Evolutionary conservation across 2,329 filamentous ascomycete species (phyloP), one percentile per base, ranked within the genome.

Genomic region (Ceratocystis lukuohia): DNA sequence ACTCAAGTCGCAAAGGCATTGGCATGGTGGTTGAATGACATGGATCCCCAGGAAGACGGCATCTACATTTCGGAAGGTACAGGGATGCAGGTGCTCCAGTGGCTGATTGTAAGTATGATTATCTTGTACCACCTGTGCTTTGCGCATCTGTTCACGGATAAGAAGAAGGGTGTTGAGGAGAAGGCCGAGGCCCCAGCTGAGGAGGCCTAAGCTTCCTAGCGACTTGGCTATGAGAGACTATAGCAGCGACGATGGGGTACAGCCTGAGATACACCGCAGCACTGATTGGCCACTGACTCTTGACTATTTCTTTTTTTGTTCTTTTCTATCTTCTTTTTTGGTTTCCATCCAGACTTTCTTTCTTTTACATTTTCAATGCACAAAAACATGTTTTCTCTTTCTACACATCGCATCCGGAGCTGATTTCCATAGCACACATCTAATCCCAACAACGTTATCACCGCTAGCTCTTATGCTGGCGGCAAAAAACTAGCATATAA

Each of bases 401-500:
- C 48, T 37, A 57, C 15, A 46, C 30, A 25, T 44, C 30, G 15
- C 56, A 59, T 33, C 28, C n/a, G 25, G 37, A 15, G 37, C 37
- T 15, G 37, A 41, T 41, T 41, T 41, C 12, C 5, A 37, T n/a
- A 37, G 6, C 15, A 59, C 15, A 59, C 15, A 33, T 8, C 15
- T 59, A 59, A 59, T 59, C 3, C 33, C 56, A 33, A 37, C 37
- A 59, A 8, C 30, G 12, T 33, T n/a, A 33, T 46, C 50, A 17
- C 17, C 15, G 41, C 10, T 37, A 37, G 25, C 30, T 37, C n/a
- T 46, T 62, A 96, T 25, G 94, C 94, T 53, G 94, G 94, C 4
- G 94, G 94, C 62, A 99, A 80, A 74, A 99, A 99, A 2, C 86
- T 91, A 3, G 91, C 87, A 78, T 91, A 99, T 53, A 99, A 77